Conservation (phyloP, 1,284 basidiomycete genomes). For the Irpex sp. region DNA sequence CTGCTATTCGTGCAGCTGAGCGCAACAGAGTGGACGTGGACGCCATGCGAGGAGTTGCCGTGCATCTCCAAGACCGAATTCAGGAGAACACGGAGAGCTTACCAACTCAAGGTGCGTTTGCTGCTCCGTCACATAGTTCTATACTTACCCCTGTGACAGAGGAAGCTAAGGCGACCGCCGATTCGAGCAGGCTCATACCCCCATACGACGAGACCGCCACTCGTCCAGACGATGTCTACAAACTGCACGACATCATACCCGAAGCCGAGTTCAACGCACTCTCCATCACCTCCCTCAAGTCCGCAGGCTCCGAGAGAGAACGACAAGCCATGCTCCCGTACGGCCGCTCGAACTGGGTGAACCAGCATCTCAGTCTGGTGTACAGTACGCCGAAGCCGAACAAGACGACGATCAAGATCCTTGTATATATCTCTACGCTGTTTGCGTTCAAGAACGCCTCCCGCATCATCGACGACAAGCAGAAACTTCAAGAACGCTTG, state of each 20-base stretch:
- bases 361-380: constrained; percentile 47
- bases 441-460: constrained; percentile 60
- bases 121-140: not conserved
- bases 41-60: constrained; percentile 80
- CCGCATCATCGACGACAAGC: constrained; percentile 43
- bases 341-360: constrained; percentile 66
- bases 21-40: constrained; percentile 84
- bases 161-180: constrained; percentile 57
- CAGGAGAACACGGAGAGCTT: constrained; percentile 64
- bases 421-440: constrained; percentile 79
- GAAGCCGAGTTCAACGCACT: constrained; percentile 73
- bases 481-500: constrained; percentile 53
- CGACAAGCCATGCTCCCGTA: constrained; percentile 59
- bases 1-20: constrained; percentile 78
- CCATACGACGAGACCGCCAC: constrained; percentile 62
- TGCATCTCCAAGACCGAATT: constrained; percentile 79
- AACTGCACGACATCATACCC: constrained; percentile 72
- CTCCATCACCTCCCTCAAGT: constrained; percentile 48
- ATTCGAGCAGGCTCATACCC: constrained; percentile 72
- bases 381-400: constrained; percentile 45
- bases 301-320: constrained; percentile 45
- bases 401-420: constrained; percentile 58
- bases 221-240: constrained; percentile 72
- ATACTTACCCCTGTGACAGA: constrained; percentile 35
- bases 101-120: constrained; percentile 56